phyloP scores from a whole-genome alignment of 805 yeast genomes.

The Candida caryicola region DNA sequence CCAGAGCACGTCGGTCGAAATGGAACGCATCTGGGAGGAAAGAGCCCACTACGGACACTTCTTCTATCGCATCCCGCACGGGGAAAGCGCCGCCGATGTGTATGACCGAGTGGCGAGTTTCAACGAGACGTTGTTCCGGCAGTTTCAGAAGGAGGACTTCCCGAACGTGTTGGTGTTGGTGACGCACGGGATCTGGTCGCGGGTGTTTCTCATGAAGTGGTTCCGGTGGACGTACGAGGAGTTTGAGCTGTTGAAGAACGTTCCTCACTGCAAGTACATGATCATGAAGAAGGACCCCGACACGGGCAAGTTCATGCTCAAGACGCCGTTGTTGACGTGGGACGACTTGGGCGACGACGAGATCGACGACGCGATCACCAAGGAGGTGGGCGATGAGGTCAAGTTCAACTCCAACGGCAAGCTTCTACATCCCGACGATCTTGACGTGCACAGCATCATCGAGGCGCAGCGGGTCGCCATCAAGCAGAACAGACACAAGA shows the following conservation, averaged over 20 bases:
- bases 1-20: conserved; percentile 70
- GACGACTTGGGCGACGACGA: conserved; percentile 50
- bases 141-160: conserved; percentile 64
- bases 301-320: conserved; percentile 51
- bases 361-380: conserved; percentile 34
- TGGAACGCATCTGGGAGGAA: conserved; percentile 80
- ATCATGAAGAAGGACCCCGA: conserved; percentile 63
- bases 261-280: conserved; percentile 80
- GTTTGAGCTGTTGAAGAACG: conserved; percentile 78
- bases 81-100: conserved; percentile 95
- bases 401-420: conserved; percentile 35
- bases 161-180: conserved; percentile 83
- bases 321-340: conserved; percentile 72
- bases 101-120: conserved; percentile 88
- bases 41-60: conserved; percentile 78
- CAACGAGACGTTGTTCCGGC: conserved; percentile 81
- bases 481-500: conserved; percentile 39
- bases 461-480: conserved; percentile 39
- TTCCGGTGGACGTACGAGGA: conserved; percentile 89
- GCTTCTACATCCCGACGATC: conserved; percentile 32
- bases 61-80: conserved; percentile 87
- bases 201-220: conserved; percentile 94
- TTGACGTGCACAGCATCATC: conserved; percentile 36
- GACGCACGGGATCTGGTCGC: conserved; percentile 91
- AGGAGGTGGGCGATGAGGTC: conserved; percentile 37